Conservation (phyloP, 2,329 filamentous ascomycete genomes). For the Arthroderma uncinatum region DNA sequence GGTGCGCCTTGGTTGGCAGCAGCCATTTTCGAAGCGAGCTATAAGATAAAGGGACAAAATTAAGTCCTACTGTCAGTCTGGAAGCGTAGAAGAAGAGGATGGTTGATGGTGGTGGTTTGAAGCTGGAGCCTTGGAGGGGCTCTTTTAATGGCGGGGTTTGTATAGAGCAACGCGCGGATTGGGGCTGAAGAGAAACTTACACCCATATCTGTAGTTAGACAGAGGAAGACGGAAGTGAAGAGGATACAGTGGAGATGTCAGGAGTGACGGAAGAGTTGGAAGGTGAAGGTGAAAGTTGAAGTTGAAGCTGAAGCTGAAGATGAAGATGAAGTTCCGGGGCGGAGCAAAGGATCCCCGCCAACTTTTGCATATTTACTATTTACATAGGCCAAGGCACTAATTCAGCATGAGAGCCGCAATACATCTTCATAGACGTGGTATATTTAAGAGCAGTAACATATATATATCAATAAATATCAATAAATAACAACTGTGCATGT, state of each 20-base stretch:
- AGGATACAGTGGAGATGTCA: not conserved
- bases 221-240: not conserved
- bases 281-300: not conserved
- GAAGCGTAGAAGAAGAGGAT: not conserved
- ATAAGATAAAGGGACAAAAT: not conserved
- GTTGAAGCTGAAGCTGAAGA: not conserved
- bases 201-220: not conserved
- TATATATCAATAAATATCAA: too few species aligned
- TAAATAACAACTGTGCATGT: too few species aligned
- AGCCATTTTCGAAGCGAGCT: slow-evolving; percentile 28
- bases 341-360: not conserved
- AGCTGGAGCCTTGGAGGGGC: slow-evolving; percentile 1
- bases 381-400: not conserved
- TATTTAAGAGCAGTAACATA: too few species aligned
- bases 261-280: not conserved
- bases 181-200: not conserved
- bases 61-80: not conserved
- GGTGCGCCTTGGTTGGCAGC: slow-evolving; percentile 29
- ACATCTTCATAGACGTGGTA: too few species aligned
- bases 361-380: not conserved
- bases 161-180: not conserved
- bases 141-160: not conserved
- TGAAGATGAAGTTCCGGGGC: not conserved
- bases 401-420: too few species aligned
- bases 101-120: not conserved